phyloP scores from a whole-genome alignment of 257 asterid species.

The Petunia axillaris region DNA sequence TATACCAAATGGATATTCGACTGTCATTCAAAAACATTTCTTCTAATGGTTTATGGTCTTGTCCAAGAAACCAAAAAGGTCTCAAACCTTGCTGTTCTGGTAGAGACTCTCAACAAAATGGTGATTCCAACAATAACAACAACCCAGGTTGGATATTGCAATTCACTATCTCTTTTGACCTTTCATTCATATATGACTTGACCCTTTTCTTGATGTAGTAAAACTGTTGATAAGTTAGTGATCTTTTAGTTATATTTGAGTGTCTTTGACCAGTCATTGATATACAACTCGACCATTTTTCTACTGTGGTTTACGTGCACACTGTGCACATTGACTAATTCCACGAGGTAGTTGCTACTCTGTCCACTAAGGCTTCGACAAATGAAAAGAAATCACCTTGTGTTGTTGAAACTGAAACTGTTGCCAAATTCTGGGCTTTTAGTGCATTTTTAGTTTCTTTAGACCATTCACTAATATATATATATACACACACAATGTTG shows the following conservation, averaged over 20 bases:
- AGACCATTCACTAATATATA: neutral
- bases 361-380: too few species aligned
- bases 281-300: neutral
- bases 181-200: neutral
- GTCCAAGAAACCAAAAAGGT: constrained; percentile 34
- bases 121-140: constrained; percentile 37
- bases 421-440: neutral
- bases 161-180: neutral
- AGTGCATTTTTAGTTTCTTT: neutral
- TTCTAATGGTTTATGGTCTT: constrained; percentile 35
- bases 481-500: neutral
- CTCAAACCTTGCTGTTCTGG: constrained; percentile 50
- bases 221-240: neutral
- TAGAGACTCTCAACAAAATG: constrained; percentile 42
- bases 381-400: neutral
- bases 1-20: constrained; percentile 54
- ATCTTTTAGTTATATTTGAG: neutral
- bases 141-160: constrained; percentile 4
- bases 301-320: neutral
- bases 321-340: too few species aligned
- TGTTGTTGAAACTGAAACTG: neutral
- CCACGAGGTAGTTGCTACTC: too few species aligned
- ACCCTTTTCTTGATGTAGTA: neutral
- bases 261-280: neutral
- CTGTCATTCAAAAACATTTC: constrained; percentile 44